Percentiles rank a stretch among this genome's conserved stretches.
These are phyloP conservation scores for Aspergillus niger DNA, from an alignment of 2,329 filamentous ascomycete genomes.

Conservation along the genomic window DNA sequence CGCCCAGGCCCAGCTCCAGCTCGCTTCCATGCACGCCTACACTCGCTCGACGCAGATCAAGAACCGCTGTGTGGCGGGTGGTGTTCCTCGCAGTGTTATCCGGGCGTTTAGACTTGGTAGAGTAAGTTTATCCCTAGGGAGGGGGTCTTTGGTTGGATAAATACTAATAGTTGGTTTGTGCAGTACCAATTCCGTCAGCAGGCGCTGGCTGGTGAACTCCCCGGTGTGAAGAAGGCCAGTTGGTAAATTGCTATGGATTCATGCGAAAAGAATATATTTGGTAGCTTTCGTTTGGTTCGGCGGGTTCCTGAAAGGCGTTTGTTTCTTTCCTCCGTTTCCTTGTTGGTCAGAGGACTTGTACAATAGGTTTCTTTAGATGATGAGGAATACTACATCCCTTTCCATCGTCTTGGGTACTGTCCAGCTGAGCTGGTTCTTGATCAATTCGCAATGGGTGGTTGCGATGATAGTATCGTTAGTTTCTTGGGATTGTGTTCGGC, in stretches of 20 bases:
- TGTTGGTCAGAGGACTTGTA: conserved; percentile 16
- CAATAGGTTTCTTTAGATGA: conserved; percentile 10
- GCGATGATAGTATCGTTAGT: too few relatives aligned
- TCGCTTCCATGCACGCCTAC: conserved; percentile 94
- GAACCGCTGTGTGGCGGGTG: conserved; percentile 89
- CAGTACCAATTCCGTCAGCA: conserved; percentile 93
- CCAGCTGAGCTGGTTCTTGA: neutral
- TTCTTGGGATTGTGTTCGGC: neutral
- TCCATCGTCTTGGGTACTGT: neutral
- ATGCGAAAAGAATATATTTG: conserved; percentile 17
- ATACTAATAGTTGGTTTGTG: conserved; percentile 15
- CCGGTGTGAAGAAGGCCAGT: conserved; percentile 92
- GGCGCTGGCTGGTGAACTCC: conserved; percentile 79
- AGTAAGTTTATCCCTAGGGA: conserved; percentile 59
- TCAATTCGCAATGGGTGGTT: neutral
- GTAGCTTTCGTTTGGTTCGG: conserved; percentile 19
- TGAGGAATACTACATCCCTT: neutral
- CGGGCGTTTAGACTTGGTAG: conserved; percentile 89
- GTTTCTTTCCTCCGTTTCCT: conserved; percentile 8
- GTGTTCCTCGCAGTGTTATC: conserved; percentile 87
- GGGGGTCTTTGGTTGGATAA: neutral
- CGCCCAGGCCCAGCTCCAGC: conserved; percentile 87
- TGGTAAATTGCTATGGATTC: conserved; percentile 63
- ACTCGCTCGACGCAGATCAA: conserved; percentile 90
- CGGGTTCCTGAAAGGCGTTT: conserved; percentile 31